Percentiles rank a stretch among this genome's conserved stretches.
These are phyloP conservation scores for Hericium erinaceus DNA, from an alignment of 768 basidiomycete species.

Conservation along the genomic window DNA sequence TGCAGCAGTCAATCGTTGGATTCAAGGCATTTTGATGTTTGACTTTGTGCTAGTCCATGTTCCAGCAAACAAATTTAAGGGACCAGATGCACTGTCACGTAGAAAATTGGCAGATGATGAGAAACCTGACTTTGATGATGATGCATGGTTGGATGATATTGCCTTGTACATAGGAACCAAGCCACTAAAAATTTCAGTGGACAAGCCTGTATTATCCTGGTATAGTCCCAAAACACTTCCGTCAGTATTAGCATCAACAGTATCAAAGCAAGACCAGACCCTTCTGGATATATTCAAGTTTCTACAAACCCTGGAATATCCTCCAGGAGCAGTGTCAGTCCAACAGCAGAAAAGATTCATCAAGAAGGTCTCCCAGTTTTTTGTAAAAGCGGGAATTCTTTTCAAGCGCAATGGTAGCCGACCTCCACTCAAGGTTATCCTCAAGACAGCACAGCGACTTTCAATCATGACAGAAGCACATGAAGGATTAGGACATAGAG, in stretches of 20 bases:
- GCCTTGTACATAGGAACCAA: too few relatives aligned
- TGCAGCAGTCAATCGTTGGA: too few relatives aligned
- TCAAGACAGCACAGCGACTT: neutral
- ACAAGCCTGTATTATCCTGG: too few relatives aligned
- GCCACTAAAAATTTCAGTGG: too few relatives aligned
- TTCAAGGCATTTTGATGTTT: too few relatives aligned
- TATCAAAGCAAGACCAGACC: neutral
- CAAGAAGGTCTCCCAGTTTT: neutral
- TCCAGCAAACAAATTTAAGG: conserved; percentile 14
- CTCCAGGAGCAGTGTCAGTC: neutral
- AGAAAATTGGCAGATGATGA: neutral
- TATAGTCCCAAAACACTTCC: too few relatives aligned
- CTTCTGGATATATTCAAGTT: neutral
- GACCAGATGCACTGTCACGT: conserved; percentile 25
- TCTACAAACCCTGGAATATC: neutral
- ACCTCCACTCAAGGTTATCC: neutral
- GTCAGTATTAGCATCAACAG: neutral
- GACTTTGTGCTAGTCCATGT: conserved; percentile 30
- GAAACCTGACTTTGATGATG: neutral
- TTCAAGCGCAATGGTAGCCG: neutral
- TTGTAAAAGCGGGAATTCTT: neutral
- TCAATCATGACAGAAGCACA: neutral
- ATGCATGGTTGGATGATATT: too few relatives aligned
- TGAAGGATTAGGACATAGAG: neutral
- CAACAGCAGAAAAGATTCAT: neutral